These are phyloP conservation scores for Paspalum notatum DNA, from an alignment of 176 grass and related monocot genomes.

Conservation along the genomic window DNA sequence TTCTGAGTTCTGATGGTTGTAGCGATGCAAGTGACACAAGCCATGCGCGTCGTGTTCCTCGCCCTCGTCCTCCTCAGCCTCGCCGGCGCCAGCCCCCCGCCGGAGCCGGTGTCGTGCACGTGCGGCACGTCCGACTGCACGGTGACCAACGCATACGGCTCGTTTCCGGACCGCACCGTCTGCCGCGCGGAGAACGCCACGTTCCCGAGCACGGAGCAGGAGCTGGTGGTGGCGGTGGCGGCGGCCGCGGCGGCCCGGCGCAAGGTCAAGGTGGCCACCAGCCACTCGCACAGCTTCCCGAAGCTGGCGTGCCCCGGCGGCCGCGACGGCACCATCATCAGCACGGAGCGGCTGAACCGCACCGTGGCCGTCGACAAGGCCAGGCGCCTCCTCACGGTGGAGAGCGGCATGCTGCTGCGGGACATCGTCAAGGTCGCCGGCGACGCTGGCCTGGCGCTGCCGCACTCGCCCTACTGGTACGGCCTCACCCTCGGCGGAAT, in stretches of 20 bases:
- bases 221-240: conserved; percentile 11
- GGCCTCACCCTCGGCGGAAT: conserved; percentile 30
- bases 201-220: neutral
- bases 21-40: too few species aligned
- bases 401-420: conserved; percentile 26
- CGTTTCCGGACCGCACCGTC: conserved; percentile 6
- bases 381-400: neutral
- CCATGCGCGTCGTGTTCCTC: neutral
- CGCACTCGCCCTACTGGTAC: conserved; percentile 30
- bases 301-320: conserved; percentile 31
- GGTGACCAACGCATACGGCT: conserved; percentile 14
- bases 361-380: neutral
- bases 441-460: neutral
- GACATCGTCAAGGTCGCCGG: conserved; percentile 1
- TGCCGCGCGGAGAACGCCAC: conserved; percentile 24
- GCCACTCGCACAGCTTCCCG: conserved; percentile 32
- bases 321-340: conserved; percentile 29
- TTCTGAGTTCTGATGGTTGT: too few species aligned
- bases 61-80: accelerated
- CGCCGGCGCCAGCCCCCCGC: neutral
- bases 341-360: conserved; percentile 13
- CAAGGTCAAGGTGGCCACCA: conserved; percentile 26
- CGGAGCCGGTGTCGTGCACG: conserved; percentile 1
- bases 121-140: conserved; percentile 5
- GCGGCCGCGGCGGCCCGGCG: neutral